Conservation (phyloP, 768 basidiomycete species). For the Tricholoma matsutake region DNA sequence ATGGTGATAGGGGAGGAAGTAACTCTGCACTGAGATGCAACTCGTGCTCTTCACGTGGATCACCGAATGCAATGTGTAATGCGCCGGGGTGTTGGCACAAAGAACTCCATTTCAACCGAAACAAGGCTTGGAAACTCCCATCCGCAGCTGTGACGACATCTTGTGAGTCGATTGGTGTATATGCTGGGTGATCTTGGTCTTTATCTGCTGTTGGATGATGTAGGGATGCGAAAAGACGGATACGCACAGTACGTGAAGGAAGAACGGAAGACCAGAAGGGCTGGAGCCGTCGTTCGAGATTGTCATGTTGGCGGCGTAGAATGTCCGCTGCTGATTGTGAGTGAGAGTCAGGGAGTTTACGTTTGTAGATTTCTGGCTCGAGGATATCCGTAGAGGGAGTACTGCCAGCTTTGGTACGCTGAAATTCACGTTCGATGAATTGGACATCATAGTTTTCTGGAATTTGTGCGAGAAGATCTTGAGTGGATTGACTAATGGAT, state of each 20-base stretch:
- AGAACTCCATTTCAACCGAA: conserved; percentile 66
- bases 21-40: conserved; percentile 55
- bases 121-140: conserved; percentile 68
- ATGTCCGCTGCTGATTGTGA: conserved; percentile 22
- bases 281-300: conserved; percentile 72
- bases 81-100: conserved; percentile 60
- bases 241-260: conserved; percentile 54
- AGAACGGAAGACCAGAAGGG: conserved; percentile 81
- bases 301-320: conserved; percentile 60
- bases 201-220: conserved; percentile 22
- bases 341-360: conserved; percentile 8
- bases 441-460: conserved; percentile 57
- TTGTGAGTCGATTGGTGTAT: conserved; percentile 44
- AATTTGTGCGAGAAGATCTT: conserved; percentile 44
- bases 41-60: conserved; percentile 49
- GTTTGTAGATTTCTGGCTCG: no score
- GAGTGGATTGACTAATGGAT: conserved; percentile 35
- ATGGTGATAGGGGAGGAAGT: conserved; percentile 27
- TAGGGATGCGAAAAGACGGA: conserved; percentile 56
- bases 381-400: background rate
- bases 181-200: conserved; percentile 21
- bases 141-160: conserved; percentile 61
- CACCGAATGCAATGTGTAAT: conserved; percentile 55
- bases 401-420: conserved; percentile 28
- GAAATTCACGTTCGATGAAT: conserved; percentile 53